Percentiles rank a stretch among this genome's conserved stretches.
phyloP scores from a whole-genome alignment of 768 basidiomycete species.

The Daedaleopsis nitida region DNA sequence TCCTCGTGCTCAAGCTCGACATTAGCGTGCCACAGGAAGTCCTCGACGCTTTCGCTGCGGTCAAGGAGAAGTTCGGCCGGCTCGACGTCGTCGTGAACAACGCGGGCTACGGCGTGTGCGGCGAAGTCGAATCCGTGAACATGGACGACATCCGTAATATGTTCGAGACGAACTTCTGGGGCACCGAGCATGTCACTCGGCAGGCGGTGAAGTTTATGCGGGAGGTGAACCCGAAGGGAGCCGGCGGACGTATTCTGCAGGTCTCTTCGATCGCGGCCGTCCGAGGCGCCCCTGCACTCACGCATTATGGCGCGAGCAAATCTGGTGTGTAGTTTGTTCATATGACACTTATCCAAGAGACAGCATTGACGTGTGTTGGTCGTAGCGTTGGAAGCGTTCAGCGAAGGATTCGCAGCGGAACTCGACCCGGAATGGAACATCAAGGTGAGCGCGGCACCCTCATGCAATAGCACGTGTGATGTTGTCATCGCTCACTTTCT shows the following conservation, averaged over 20 bases:
- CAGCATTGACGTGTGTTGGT: not conserved
- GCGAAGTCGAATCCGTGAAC: conserved; percentile 30
- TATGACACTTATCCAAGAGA: too few species aligned
- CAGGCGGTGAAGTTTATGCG: conserved; percentile 34
- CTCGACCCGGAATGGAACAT: conserved; percentile 22
- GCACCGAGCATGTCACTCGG: conserved; percentile 25
- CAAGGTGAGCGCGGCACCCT: conserved; percentile 3
- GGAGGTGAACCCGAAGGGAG: conserved; percentile 21
- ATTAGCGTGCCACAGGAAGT: conserved; percentile 28
- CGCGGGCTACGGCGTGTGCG: conserved; percentile 28
- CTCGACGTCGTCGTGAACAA: conserved; percentile 39
- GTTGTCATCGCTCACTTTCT: not conserved
- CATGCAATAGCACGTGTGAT: not conserved
- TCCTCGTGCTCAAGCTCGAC: conserved; percentile 34
- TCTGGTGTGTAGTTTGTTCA: conserved; percentile 3
- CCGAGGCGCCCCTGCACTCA: not conserved
- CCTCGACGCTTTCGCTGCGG: conserved; percentile 21
- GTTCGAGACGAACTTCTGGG: conserved; percentile 40
- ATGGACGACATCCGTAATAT: conserved; percentile 30
- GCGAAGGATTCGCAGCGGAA: conserved; percentile 8
- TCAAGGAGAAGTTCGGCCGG: conserved; percentile 31
- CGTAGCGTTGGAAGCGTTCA: conserved; percentile 12
- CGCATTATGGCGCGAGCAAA: conserved; percentile 10
- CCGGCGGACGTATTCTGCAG: conserved; percentile 18
- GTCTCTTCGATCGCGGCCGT: conserved; percentile 6